phyloP scores from a whole-genome alignment of 768 basidiomycete genomes.

The Suillus spraguei region DNA sequence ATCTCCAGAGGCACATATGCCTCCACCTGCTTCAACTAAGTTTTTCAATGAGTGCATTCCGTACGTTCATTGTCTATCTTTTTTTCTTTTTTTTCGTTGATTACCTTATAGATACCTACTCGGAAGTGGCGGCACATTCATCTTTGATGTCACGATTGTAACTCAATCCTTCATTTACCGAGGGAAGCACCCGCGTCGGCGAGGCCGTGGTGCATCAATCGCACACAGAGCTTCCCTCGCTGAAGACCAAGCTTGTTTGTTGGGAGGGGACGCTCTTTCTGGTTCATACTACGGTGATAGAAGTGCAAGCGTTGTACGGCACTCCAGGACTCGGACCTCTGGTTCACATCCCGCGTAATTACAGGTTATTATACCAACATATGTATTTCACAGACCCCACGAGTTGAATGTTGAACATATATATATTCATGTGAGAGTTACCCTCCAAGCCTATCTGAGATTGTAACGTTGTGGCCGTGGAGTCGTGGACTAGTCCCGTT shows the following conservation, averaged over 20 bases:
- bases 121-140: constrained; percentile 89
- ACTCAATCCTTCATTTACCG: constrained; percentile 82
- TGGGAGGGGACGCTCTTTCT: constrained; percentile 44
- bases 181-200: constrained; percentile 43
- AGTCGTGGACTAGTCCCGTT: background rate
- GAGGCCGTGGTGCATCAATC: constrained; percentile 29
- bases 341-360: constrained; percentile 6
- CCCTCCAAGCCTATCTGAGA: background rate
- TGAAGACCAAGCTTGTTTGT: constrained; percentile 53
- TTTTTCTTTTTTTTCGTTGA: constrained; percentile 5
- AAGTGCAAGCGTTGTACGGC: constrained; percentile 27
- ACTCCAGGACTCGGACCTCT: constrained; percentile 43
- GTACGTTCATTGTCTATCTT: constrained; percentile 47
- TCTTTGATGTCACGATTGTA: constrained; percentile 94
- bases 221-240: constrained; percentile 31
- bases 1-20: constrained; percentile 62
- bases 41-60: constrained; percentile 85
- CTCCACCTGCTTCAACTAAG: constrained; percentile 59
- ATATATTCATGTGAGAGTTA: background rate
- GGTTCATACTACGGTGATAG: constrained; percentile 30
- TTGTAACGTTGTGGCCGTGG: background rate
- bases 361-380: constrained; percentile 7
- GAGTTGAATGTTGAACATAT: background rate
- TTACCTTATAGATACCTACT: constrained; percentile 69
- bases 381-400: background rate